These are phyloP conservation scores for Penicillium janthinellum DNA, from an alignment of 2,329 filamentous ascomycete species.

Conservation along the genomic window DNA sequence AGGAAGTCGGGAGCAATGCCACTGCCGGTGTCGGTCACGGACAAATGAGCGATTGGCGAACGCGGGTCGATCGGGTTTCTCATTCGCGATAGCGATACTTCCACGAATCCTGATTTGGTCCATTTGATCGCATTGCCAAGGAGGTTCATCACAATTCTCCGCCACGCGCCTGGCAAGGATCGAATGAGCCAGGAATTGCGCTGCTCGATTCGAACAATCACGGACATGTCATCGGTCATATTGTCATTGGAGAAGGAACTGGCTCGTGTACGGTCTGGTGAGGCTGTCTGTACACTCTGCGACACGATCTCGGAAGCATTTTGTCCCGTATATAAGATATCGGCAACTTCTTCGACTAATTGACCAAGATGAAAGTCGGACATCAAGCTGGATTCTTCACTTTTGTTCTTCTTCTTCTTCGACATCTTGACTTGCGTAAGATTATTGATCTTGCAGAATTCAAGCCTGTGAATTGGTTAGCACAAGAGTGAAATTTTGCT, in stretches of 20 bases:
- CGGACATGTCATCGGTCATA: conserved; percentile 22
- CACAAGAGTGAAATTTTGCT: background rate
- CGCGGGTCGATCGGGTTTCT: conserved; percentile 14
- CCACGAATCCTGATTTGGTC: conserved; percentile 36
- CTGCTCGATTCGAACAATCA: conserved; percentile 34
- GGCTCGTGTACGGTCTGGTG: background rate
- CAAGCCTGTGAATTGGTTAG: conserved; percentile 27
- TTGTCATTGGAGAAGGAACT: conserved; percentile 3
- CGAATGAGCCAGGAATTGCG: conserved; percentile 32
- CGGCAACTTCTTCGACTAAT: conserved; percentile 35
- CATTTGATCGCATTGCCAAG: conserved; percentile 44
- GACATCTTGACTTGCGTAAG: conserved; percentile 21
- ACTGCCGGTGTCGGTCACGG: conserved; percentile 62
- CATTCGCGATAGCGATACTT: conserved; percentile 29
- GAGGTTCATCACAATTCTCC: conserved; percentile 42
- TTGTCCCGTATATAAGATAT: conserved; percentile 33
- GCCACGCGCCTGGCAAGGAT: conserved; percentile 34
- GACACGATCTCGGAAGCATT: conserved; percentile 14
- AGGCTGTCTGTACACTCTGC: conserved; percentile 14
- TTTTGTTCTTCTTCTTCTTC: background rate
- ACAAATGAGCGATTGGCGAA: conserved; percentile 35
- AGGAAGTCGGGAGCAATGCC: conserved; percentile 65
- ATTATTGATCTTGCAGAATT: conserved; percentile 42
- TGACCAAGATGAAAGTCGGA: conserved; percentile 36
- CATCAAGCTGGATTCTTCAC: conserved; percentile 26